These are phyloP conservation scores for Elsinoe perseae DNA, from an alignment of 2,329 filamentous ascomycete species.

Conservation along the genomic window DNA sequence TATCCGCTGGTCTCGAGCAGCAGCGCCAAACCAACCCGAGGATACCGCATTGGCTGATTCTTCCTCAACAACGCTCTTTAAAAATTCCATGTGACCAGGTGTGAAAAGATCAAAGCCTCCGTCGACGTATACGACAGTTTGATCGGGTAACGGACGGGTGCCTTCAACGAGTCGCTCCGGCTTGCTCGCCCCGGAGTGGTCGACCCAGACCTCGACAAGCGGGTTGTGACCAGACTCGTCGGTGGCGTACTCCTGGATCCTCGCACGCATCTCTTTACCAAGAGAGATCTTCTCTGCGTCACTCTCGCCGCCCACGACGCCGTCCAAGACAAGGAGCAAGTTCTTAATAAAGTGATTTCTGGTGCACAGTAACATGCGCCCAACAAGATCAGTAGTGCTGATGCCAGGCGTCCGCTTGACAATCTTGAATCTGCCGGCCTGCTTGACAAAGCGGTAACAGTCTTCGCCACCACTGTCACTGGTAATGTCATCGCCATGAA, in stretches of 20 bases:
- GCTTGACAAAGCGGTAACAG: constrained; percentile 96
- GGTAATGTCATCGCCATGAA: constrained; percentile 95
- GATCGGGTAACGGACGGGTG: constrained; percentile 62
- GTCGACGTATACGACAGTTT: constrained; percentile 88
- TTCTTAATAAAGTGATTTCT: constrained; percentile 72
- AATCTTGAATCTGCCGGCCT: constrained; percentile 86
- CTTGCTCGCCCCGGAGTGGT: background rate
- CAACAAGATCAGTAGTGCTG: constrained; percentile 95
- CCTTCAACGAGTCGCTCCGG: constrained; percentile 58
- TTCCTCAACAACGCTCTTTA: constrained; percentile 64
- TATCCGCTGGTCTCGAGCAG: constrained; percentile 55
- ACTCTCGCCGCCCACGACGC: constrained; percentile 64
- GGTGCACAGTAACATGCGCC: constrained; percentile 95
- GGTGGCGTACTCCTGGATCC: constrained; percentile 79
- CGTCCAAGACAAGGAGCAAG: constrained; percentile 59
- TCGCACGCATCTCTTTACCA: constrained; percentile 62
- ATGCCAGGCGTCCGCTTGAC: constrained; percentile 95
- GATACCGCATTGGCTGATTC: constrained; percentile 63
- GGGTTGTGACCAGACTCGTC: constrained; percentile 72
- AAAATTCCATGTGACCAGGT: constrained; percentile 92
- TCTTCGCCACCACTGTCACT: constrained; percentile 89
- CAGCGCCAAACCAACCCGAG: constrained; percentile 66
- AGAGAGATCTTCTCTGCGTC: constrained; percentile 56
- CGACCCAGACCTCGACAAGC: constrained; percentile 73
- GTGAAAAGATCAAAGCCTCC: constrained; percentile 96